Evolutionary conservation across 106 monocot species (phyloP), one percentile per base, ranked within the genome.

Genomic region (Acorus calamus): DNA sequence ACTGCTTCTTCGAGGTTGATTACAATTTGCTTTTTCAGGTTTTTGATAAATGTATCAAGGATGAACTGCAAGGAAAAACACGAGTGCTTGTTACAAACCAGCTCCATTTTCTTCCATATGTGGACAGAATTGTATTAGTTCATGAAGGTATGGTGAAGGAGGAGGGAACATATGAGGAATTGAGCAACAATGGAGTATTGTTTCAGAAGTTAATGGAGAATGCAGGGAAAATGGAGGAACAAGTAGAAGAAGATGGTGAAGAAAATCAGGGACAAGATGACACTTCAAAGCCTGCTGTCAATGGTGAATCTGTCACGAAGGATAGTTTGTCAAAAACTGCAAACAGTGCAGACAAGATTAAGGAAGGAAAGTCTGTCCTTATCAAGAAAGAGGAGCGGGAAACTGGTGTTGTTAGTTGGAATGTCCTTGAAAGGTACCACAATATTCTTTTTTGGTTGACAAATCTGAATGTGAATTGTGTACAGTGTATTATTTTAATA

Each of bases 61-160:
- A 83, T 66, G 78, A 92, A 72, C 76, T 98, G 43, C 79, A 57
- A 64, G 81, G 79, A 61, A 98, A 92, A 86, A 98, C 98, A 6
- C 73, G 98, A 69, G 88, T 98, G 54, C 92, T 98, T 74, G 98
- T 98, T 49, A 98, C 98, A n/a, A 98, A 98, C 57, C 98, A 98
- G 50, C 72, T 98, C 8, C 98, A 98, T 81, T 88, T 98, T 86
- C 88, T 98, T 55, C 92, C 92, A 67, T 74, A 86, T 78, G 98
- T 92, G 42, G 98, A 98, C 60, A 74, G 62, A 77, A 92, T 92
- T 59, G 70, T 98, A 61, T 56, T 98, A 46, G 83, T 98, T 69
- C 98, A 98, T 86, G 98, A 88, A 52, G 98, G 98, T 55, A 67
- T 83, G 65, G 71, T 98, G 9, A 98, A 92, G 78, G 98, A 98